Percentiles rank a stretch among this genome's conserved stretches.
phyloP scores from a whole-genome alignment of 2,329 filamentous ascomycete genomes.

The Talaromyces piceae region DNA sequence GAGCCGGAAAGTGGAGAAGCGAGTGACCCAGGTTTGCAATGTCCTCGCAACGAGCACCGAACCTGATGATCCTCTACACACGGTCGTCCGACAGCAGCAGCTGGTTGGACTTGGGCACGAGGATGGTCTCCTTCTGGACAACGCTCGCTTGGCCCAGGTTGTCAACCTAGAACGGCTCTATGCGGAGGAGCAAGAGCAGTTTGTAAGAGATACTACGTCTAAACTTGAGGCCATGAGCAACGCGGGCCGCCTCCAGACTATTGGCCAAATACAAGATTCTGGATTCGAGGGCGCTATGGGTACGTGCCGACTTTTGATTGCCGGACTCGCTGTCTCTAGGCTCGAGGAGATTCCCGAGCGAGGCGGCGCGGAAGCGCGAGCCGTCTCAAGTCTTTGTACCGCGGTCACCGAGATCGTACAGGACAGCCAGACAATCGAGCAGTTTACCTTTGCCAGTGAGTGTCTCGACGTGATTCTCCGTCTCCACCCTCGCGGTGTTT shows the following conservation, averaged over 20 bases:
- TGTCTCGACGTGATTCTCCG: constrained; percentile 34
- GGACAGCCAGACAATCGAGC: constrained; percentile 26
- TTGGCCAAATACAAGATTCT: constrained; percentile 24
- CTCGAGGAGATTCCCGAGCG: constrained; percentile 31
- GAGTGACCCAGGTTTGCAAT: constrained; percentile 24
- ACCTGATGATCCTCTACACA: constrained; percentile 21
- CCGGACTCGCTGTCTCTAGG: constrained; percentile 28
- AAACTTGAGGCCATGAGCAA: constrained; percentile 27
- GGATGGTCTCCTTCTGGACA: constrained; percentile 20
- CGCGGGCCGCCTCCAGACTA: constrained; percentile 22
- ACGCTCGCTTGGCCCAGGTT: constrained; percentile 27
- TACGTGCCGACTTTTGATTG: constrained; percentile 27
- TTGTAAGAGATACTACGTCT: constrained; percentile 28
- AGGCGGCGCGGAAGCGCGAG: constrained; percentile 27
- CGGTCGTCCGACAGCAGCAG: constrained; percentile 27
- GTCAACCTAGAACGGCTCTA: constrained; percentile 30
- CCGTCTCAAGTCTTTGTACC: constrained; percentile 31
- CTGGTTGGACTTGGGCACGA: constrained; percentile 24
- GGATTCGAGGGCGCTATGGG: constrained; percentile 24
- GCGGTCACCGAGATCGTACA: constrained; percentile 25
- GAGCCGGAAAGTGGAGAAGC: constrained; percentile 27
- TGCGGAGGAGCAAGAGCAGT: constrained; percentile 30
- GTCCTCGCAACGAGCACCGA: constrained; percentile 11
- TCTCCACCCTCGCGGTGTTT: constrained; percentile 33
- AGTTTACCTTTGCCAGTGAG: constrained; percentile 34